Base-by-base conservation (phyloP, 2,329 filamentous ascomycete species). In the Pyrenophora graminea region DNA sequence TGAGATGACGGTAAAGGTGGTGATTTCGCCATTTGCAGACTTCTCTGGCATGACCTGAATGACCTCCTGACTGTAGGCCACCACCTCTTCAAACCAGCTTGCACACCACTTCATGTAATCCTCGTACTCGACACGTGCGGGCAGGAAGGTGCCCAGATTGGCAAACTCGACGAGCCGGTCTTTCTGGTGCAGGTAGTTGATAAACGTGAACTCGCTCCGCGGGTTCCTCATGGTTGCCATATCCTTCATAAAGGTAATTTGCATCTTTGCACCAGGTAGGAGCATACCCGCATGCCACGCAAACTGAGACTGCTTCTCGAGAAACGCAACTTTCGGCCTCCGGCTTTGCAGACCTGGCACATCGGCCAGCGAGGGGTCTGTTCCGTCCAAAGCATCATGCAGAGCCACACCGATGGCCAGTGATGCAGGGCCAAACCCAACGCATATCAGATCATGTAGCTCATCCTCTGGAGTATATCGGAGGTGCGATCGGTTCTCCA, bases 221-320 rank as follows among this genome's bases (percentile, higher is more conserved):
- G 93, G 93, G 70, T 97, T 87, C 51, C 93, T 84, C 61, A 96
- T 80, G 3, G 90, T 94, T 3, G 93, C 93, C 73, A 97, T 84
- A 70, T 97, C 93, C 77, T 97, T 97, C 77, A 97, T 83, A 78
- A 96, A 97, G 8, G 90, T 95, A 63, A 97, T 97, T 72, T 97
- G 93, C 93, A 97, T 97, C 76, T 89, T 91, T 45, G 92, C 90
- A 4, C 91, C 92, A 0, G 91, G 90, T 3, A 97, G 83, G 52
- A 97, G 85, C 93, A 97, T 97, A 53, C 93, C 93, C 0, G 91
- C 86, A 74, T 97, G 93, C 93, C 93, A 97, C 51, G 89, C 85
- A 69, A 97, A 97, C 40, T 81, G 77, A 27, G 79, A 68, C 75
- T 97, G 93, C 73, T 89, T 88, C 78, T 97, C 93, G 19, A 97